Conservation (phyloP, 352 stramenopile species). For the Thalassiosira exigua region DNA sequence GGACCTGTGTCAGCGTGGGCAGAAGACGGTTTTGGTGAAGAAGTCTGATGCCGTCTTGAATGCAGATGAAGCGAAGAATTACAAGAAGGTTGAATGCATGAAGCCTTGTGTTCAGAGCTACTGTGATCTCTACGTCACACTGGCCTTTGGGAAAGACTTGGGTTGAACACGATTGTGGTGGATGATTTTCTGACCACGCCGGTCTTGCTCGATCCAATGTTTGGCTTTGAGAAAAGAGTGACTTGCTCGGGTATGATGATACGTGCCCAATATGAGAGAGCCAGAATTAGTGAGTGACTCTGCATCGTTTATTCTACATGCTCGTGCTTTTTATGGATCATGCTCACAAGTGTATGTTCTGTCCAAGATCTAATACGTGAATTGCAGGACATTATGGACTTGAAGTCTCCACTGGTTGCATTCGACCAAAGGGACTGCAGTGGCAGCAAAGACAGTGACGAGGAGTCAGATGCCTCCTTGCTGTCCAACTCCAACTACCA, state of each 20-base stretch:
- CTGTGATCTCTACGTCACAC: slow-evolving; percentile 20
- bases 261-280: slow-evolving; percentile 7
- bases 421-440: neutral
- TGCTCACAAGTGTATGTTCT: neutral
- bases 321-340: slow-evolving; percentile 1
- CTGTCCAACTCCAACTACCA: slow-evolving; percentile 27
- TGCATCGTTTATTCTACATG: neutral
- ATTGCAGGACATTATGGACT: slow-evolving; percentile 33
- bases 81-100: slow-evolving; percentile 25
- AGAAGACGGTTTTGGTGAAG: slow-evolving; percentile 27
- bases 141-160: slow-evolving; percentile 13
- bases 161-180: slow-evolving; percentile 4
- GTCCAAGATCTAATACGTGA: slow-evolving; percentile 6
- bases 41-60: neutral
- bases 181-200: neutral
- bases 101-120: slow-evolving; percentile 27
- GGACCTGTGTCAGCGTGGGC: slow-evolving; percentile 25
- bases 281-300: neutral
- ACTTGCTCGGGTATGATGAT: slow-evolving; percentile 11
- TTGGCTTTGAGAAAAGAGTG: slow-evolving; percentile 14
- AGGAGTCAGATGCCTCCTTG: slow-evolving; percentile 1
- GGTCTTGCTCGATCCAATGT: slow-evolving; percentile 21
- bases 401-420: neutral
- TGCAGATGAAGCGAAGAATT: slow-evolving; percentile 4
- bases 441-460: slow-evolving; percentile 23